Base-by-base conservation (phyloP, 2,329 filamentous ascomycete species). In the Alternaria infectoria region DNA sequence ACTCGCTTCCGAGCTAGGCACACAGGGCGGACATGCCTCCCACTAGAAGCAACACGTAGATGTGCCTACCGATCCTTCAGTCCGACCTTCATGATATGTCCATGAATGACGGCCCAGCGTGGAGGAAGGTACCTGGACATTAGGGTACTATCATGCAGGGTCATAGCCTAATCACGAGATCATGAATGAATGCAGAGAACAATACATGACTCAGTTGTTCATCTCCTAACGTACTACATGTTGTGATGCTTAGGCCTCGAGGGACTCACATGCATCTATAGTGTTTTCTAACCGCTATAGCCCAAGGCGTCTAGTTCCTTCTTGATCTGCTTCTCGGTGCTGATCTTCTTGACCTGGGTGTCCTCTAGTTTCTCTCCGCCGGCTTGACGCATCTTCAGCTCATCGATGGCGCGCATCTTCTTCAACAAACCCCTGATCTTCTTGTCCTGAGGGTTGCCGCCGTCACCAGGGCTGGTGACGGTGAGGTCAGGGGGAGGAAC, bases 281-380 rank as follows among this genome's bases (percentile, higher is more conserved):
- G 13, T 25, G 26, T 19, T 47, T n/a, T 21, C 69, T 74, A 76
- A 43, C 71, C 73, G 25, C 58, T 68, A 61, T 77, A 80, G 7
- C 86, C 87, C 68, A 94, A 78, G 8, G 80, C 83, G 50, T 91
- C 87, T 63, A 99, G 83, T 83, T 99, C 96, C 82, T 91, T 93
- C 66, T 94, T 86, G 62, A 99, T 95, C 15, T 87, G 82, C 52
- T 89, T 85, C 84, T 98, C 97, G 21, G 93, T 98, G 59, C 89
- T 88, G 73, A 99, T 99, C 87, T 99, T 99, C 86, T 97, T 96
- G 81, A 99, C 89, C 83, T 99, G 96, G 30, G 96, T 99, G 77
- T 97, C 95, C 83, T 99, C 96, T 64, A 99, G 84, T 86, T 97
- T 98, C 86, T 99, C 96, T 6, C 95, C 95, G 32, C 91, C 90